phyloP scores from a whole-genome alignment of 805 yeast genomes.

The Metschnikowia lochheadii region DNA sequence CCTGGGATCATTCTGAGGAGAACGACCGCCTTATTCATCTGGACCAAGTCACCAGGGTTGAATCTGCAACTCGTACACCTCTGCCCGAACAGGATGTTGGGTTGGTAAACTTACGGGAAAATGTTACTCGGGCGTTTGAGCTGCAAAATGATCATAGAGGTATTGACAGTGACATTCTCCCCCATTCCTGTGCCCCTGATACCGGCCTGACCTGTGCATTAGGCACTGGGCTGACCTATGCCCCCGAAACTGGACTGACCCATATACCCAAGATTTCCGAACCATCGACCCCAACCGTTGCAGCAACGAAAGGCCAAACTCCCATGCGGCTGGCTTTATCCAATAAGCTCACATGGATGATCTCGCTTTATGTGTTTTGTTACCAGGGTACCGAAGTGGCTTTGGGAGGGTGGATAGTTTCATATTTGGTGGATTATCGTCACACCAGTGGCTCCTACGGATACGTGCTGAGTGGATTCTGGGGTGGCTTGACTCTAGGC shows the following conservation, averaged over 20 bases:
- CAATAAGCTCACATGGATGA: slow-evolving; percentile 19
- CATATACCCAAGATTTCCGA: too few species aligned
- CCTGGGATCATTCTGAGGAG: slow-evolving; percentile 16
- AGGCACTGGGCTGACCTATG: too few species aligned
- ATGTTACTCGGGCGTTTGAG: background rate
- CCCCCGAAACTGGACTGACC: background rate
- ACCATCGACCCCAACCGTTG: too few species aligned
- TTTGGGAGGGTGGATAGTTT: slow-evolving; percentile 24
- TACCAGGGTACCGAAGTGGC: slow-evolving; percentile 23
- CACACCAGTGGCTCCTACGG: slow-evolving; percentile 18
- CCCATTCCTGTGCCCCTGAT: background rate
- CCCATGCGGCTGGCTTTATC: slow-evolving; percentile 16
- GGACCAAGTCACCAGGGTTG: background rate
- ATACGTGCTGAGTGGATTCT: slow-evolving; percentile 23
- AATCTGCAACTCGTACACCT: background rate
- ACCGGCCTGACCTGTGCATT: background rate
- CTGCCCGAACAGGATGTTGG: slow-evolving; percentile 7
- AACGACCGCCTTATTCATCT: slow-evolving; percentile 2
- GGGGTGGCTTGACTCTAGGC: slow-evolving; percentile 25
- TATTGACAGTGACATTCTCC: background rate
- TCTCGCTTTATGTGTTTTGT: slow-evolving; percentile 16
- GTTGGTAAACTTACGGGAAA: slow-evolving; percentile 5
- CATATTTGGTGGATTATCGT: slow-evolving; percentile 21
- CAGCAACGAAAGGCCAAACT: background rate
- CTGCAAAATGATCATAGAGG: background rate